These are phyloP conservation scores for Rhinocladiella similis DNA, from an alignment of 2,329 filamentous ascomycete genomes.

Conservation along the genomic window DNA sequence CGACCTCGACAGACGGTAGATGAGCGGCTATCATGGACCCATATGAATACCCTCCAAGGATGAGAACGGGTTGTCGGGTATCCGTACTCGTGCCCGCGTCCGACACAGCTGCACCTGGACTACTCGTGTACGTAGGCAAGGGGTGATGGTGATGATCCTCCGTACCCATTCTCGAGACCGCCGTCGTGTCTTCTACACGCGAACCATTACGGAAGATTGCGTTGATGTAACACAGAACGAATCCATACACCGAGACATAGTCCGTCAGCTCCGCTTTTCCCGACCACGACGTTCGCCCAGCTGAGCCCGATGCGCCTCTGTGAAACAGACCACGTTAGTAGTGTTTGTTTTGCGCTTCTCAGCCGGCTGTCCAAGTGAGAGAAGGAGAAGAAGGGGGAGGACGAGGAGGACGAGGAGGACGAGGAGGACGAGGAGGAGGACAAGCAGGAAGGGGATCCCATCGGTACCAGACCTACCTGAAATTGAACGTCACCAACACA, in stretches of 20 bases:
- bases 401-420: too few species aligned
- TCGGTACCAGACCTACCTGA: slow-evolving; percentile 71
- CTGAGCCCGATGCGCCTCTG: slow-evolving; percentile 75
- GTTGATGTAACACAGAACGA: slow-evolving; percentile 54
- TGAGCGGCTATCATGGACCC: slow-evolving; percentile 78
- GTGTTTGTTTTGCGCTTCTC: too few species aligned
- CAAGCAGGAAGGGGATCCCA: too few species aligned
- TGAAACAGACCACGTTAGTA: background rate
- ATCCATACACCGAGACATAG: slow-evolving; percentile 79
- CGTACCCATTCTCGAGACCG: slow-evolving; percentile 2
- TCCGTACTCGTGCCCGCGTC: background rate
- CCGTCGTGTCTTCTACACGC: background rate
- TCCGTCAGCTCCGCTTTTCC: slow-evolving; percentile 77
- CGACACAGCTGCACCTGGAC: background rate
- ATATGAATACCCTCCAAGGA: slow-evolving; percentile 86
- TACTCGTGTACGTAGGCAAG: background rate
- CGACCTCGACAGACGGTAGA: slow-evolving; percentile 59
- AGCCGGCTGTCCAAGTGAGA: background rate
- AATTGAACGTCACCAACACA: slow-evolving; percentile 87
- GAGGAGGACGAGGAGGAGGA: too few species aligned
- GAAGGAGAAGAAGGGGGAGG: too few species aligned
- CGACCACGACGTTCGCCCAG: slow-evolving; percentile 83
- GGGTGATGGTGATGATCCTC: too few species aligned
- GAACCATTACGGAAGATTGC: slow-evolving; percentile 12
- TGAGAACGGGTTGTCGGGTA: slow-evolving; percentile 46